These are phyloP conservation scores for Hypoxylon fragiforme DNA, from an alignment of 495 filamentous ascomycete species.

Conservation along the genomic window DNA sequence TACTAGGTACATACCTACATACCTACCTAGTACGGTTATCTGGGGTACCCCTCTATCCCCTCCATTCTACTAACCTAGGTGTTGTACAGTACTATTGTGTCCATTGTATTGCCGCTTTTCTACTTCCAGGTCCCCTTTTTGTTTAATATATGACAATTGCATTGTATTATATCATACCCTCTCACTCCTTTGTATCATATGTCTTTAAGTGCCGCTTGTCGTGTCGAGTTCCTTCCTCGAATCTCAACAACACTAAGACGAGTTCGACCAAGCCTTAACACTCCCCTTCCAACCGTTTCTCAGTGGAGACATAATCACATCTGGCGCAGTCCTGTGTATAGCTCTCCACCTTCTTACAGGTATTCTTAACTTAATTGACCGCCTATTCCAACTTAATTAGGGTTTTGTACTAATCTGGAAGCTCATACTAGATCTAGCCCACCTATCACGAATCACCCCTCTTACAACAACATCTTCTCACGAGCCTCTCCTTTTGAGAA, in stretches of 20 bases:
- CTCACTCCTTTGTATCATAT: conserved; percentile 14
- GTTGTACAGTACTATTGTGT: too few species aligned
- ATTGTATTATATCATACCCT: conserved; percentile 22
- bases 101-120: conserved; percentile 13
- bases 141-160: conserved; percentile 30
- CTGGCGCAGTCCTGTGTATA: conserved; percentile 30
- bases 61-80: too few species aligned
- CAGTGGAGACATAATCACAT: conserved; percentile 32
- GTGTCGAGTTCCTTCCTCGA: conserved; percentile 33
- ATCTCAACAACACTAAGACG: conserved; percentile 27
- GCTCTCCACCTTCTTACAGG: conserved; percentile 31
- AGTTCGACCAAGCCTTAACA: conserved; percentile 20
- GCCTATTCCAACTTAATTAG: conserved; percentile 17
- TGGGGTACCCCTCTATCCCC: conserved; percentile 17
- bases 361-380: conserved; percentile 31
- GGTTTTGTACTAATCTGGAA: conserved; percentile 22
- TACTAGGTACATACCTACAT: conserved; percentile 22
- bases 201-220: conserved; percentile 32
- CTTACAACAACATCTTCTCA: conserved; percentile 12
- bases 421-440: conserved; percentile 12
- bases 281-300: conserved; percentile 14
- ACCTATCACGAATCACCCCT: conserved; percentile 22
- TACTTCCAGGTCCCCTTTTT: conserved; percentile 12
- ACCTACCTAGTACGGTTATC: not conserved
- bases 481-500: conserved; percentile 27